Evolutionary conservation across 331 rosid genomes (phyloP).

Genomic region (Acacia pycnantha): DNA sequence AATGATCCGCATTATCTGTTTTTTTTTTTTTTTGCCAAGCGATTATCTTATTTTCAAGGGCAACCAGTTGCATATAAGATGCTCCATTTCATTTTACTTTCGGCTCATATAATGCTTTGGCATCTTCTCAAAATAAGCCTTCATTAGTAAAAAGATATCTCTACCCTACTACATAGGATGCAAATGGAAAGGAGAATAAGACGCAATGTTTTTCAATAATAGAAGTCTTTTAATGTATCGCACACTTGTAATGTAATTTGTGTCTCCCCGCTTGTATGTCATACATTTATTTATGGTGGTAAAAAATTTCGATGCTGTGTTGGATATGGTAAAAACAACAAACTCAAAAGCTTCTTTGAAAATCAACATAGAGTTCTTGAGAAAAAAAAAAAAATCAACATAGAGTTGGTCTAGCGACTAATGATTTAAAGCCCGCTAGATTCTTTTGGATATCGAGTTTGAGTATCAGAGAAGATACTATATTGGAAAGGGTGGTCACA

Average conservation of each 20-base stretch:
- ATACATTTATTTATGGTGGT: background rate
- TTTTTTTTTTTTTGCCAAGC: no score
- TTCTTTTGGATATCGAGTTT: no score
- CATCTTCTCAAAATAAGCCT: background rate
- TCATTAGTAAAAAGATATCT: background rate
- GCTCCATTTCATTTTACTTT: background rate
- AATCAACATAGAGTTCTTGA: no score
- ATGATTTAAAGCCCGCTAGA: no score
- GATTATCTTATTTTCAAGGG: background rate
- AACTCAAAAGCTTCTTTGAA: no score
- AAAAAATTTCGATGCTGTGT: background rate
- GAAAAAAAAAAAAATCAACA: no score
- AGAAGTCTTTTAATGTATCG: background rate
- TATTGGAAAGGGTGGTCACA: no score
- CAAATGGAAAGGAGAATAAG: background rate
- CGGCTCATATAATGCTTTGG: background rate
- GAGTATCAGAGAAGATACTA: rapidly evolving
- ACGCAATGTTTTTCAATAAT: background rate
- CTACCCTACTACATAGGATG: background rate
- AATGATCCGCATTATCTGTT: conserved; percentile 9
- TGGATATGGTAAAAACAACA: background rate
- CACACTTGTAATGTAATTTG: background rate
- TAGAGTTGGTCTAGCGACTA: no score
- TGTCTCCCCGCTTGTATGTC: background rate
- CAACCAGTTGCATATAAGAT: conserved; percentile 9